Base-by-base conservation (phyloP, 768 basidiomycete species). In the Lentinula guzmanii region DNA sequence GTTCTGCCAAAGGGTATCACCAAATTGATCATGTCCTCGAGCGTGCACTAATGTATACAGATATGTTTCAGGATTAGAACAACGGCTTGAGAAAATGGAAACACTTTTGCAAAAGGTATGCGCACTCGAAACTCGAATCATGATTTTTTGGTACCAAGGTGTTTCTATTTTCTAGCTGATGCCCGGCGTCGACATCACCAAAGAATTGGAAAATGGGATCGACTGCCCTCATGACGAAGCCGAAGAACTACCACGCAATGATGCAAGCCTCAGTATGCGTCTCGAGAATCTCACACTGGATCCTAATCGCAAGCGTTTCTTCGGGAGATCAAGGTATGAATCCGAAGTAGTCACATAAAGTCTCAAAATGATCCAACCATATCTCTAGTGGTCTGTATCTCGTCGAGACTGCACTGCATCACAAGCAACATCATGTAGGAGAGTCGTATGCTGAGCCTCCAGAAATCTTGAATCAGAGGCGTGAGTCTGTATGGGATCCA, bases 81-180 rank as follows among this genome's bases (percentile, higher is more conserved):
- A 70, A 61, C 79, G 86, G 10, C 69, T 89, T 1, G 82, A 84
- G 61, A 87, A 86, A 67, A 83, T 89, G 77, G 85, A 89, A 69
- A 79, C 75, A 62, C 75, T 89, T 4, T 70, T 89, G 21, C 76
- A 74, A 58, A 82, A 79, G 71, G 87, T 84, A 13, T 13, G 62
- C 35, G 72, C 33, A 13, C 6, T 55, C 18, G 2, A 28, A 53
- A 11, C 16, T n/a, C 33, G 21, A n/a, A 8, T 62, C 33, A 11
- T n/a, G 51, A 2, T 21, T 18, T 15, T 6, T 43, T 51, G 43
- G 35, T 15, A 39, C 59, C 60, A 37, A 42, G 16, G 51, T 58
- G 52, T 61, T 70, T 77, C 8, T 69, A 78, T 51, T 61, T 70
- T 77, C 8, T 69, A 78, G 67, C 70, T 82, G 16, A 65, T 85